Percentiles rank a stretch among this genome's conserved stretches.
These are phyloP conservation scores for Chlorella variabilis DNA, from an alignment of 163 green algal genomes.

Conservation along the genomic window DNA sequence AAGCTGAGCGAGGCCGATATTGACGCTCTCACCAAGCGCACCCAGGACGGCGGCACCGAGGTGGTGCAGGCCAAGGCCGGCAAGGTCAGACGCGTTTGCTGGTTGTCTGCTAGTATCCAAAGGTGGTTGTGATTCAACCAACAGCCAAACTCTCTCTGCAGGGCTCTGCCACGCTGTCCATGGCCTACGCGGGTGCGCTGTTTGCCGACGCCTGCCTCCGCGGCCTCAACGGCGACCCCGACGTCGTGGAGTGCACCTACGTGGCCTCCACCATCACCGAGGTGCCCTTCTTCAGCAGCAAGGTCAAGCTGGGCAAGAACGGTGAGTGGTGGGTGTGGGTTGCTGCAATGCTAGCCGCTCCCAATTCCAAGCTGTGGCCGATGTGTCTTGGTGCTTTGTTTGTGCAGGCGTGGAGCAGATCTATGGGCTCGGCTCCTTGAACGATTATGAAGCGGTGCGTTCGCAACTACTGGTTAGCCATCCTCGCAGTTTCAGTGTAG, in stretches of 20 bases:
- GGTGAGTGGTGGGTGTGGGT: slow-evolving; percentile 37
- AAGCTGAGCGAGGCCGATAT: slow-evolving; percentile 78
- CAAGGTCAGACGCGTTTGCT: slow-evolving; percentile 45
- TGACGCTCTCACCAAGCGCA: slow-evolving; percentile 95
- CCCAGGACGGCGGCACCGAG: slow-evolving; percentile 98
- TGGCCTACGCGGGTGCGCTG: slow-evolving; percentile 94
- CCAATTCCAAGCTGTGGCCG: not conserved
- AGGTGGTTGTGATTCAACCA: not conserved
- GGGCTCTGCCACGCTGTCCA: slow-evolving; percentile 95
- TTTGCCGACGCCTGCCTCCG: slow-evolving; percentile 94
- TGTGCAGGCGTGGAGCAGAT: slow-evolving; percentile 80
- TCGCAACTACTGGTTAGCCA: no score
- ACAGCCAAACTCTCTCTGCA: not conserved
- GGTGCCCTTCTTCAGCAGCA: slow-evolving; percentile 91
- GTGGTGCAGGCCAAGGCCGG: slow-evolving; percentile 90
- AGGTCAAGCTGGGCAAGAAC: slow-evolving; percentile 65
- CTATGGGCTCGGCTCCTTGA: slow-evolving; percentile 79
- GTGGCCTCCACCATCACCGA: slow-evolving; percentile 76
- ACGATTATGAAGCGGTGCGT: slow-evolving; percentile 70
- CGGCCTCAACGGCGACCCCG: slow-evolving; percentile 87
- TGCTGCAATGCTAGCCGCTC: no score
- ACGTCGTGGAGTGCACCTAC: slow-evolving; percentile 67
- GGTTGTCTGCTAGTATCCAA: not conserved
- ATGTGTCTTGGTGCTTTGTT: not conserved
- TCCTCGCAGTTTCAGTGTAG: no score